Conservation (phyloP, 2,329 filamentous ascomycete genomes). For the Talaromyces sp. region DNA sequence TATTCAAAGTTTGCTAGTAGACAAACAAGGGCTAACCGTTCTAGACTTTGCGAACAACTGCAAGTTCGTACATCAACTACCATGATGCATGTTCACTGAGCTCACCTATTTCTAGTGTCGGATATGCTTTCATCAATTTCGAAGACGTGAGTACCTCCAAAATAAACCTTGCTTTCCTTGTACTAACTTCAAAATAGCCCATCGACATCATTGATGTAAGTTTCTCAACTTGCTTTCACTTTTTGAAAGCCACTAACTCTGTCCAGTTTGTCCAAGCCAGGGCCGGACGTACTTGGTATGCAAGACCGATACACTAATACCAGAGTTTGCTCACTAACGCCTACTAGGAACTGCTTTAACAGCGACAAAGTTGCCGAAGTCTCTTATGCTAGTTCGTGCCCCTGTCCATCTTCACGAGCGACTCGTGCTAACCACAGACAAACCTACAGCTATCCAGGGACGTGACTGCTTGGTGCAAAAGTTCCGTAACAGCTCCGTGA, state of each 20-base stretch:
- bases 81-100: not conserved
- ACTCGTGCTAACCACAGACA: constrained; percentile 19
- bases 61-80: constrained; percentile 57
- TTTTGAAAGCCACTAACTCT: not conserved
- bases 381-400: constrained; percentile 80
- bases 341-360: constrained; percentile 68
- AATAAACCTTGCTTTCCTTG: not conserved
- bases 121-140: constrained; percentile 97
- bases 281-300: constrained; percentile 65
- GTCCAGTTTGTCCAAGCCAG: constrained; percentile 64
- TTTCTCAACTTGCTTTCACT: constrained; percentile 9
- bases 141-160: constrained; percentile 56
- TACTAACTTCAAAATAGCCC: constrained; percentile 50
- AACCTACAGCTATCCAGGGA: constrained; percentile 71
- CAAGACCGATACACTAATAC: not conserved
- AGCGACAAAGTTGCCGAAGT: constrained; percentile 83
- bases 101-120: constrained; percentile 60
- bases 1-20: not conserved
- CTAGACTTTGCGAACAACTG: constrained; percentile 72
- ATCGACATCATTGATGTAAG: constrained; percentile 67
- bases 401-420: not conserved
- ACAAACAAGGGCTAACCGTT: not conserved
- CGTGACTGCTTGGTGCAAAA: constrained; percentile 87
- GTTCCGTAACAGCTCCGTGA: constrained; percentile 94
- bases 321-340: constrained; percentile 10